Evolutionary conservation across 495 filamentous ascomycete genomes (phyloP).

Genomic region (Rhypophila decipiens): DNA sequence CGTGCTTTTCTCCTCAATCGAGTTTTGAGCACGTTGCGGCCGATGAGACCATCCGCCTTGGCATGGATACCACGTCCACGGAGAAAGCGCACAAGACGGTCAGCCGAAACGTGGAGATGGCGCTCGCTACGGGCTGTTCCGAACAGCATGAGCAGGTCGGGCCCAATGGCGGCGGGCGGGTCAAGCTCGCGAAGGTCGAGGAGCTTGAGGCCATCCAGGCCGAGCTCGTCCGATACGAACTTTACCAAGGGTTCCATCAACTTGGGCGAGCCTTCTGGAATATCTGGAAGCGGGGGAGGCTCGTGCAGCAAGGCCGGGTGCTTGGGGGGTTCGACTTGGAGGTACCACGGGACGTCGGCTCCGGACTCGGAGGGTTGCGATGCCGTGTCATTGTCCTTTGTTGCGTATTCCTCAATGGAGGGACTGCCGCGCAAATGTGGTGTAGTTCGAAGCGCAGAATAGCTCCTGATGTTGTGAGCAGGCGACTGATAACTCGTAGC

Average conservation of each 20-base stretch:
- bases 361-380: background rate
- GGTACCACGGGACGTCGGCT: slow-evolving; percentile 68
- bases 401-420: slow-evolving; percentile 14
- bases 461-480: too few species aligned
- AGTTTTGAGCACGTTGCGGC: slow-evolving; percentile 83
- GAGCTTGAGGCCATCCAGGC: slow-evolving; percentile 69
- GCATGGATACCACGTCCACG: slow-evolving; percentile 66
- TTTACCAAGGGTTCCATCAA: slow-evolving; percentile 68
- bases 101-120: slow-evolving; percentile 88
- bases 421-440: slow-evolving; percentile 2
- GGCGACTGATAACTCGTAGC: background rate
- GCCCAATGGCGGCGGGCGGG: slow-evolving; percentile 78
- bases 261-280: slow-evolving; percentile 67
- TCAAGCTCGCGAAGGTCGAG: slow-evolving; percentile 79
- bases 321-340: slow-evolving; percentile 59
- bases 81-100: slow-evolving; percentile 81
- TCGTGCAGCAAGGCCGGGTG: slow-evolving; percentile 49
- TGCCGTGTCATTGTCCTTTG: slow-evolving; percentile 1
- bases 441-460: slow-evolving; percentile 9
- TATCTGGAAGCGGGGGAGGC: slow-evolving; percentile 63
- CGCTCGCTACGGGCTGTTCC: slow-evolving; percentile 91
- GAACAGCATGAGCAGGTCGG: slow-evolving; percentile 84
- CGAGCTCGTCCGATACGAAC: slow-evolving; percentile 71
- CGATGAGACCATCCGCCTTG: slow-evolving; percentile 79
- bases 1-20: slow-evolving; percentile 75